A percentile compares a stretch with the other conserved stretches of the same genome.
Evolutionary conservation across 2,329 filamentous ascomycete genomes (phyloP).

Genomic region (Diaporthe capsici): DNA sequence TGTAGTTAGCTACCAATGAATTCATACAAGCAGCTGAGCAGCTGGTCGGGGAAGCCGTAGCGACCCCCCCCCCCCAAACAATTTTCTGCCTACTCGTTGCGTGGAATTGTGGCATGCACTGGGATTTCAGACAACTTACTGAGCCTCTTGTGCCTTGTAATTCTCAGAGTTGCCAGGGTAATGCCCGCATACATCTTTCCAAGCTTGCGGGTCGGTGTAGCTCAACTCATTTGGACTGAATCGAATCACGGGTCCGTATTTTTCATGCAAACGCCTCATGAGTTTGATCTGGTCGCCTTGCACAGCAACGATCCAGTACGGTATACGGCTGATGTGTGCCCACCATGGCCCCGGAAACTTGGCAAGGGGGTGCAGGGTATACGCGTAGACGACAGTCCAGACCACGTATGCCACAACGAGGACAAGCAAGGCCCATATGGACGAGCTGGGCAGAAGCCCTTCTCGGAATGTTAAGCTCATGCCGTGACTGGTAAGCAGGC

Average conservation of each 20-base stretch:
- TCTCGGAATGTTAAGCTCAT: neutral
- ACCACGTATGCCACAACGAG: neutral
- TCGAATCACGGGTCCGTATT: constrained; percentile 35
- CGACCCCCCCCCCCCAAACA: neutral
- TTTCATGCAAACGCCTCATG: constrained; percentile 34
- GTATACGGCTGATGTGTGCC: constrained; percentile 43
- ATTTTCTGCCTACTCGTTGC: neutral
- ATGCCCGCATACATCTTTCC: constrained; percentile 33
- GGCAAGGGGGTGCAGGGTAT: constrained; percentile 20
- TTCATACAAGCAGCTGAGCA: neutral
- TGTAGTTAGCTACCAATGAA: neutral
- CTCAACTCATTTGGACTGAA: constrained; percentile 33
- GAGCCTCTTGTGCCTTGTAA: constrained; percentile 46
- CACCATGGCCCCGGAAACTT: constrained; percentile 38
- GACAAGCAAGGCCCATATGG: neutral
- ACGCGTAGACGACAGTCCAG: constrained; percentile 18
- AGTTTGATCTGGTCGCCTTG: constrained; percentile 43
- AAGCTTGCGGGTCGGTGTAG: constrained; percentile 28
- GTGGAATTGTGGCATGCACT: neutral
- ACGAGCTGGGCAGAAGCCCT: neutral
- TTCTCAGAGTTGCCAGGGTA: constrained; percentile 42
- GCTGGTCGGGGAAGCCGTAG: neutral
- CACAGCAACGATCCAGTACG: constrained; percentile 44
- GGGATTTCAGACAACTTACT: constrained; percentile 30
- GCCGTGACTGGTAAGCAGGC: neutral